These are phyloP conservation scores for Capsicum pubescens DNA, from an alignment of 257 asterid species.

Conservation along the genomic window DNA sequence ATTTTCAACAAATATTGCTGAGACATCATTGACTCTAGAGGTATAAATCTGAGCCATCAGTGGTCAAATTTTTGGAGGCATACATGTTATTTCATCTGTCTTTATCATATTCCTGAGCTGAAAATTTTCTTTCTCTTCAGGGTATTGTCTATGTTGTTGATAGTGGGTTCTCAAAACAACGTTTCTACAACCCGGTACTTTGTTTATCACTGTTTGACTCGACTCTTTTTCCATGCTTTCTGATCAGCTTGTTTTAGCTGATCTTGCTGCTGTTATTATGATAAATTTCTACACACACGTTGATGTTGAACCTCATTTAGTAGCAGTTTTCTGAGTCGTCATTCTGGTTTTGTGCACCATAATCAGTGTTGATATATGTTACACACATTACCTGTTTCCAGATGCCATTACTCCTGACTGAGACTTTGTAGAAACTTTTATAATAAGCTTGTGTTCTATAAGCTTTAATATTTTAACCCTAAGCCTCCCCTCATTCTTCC, in stretches of 20 bases:
- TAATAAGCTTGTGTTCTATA: no score
- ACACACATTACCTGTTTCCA: no score
- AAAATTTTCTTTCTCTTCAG: constrained; percentile 44
- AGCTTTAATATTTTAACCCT: no score
- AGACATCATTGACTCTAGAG: constrained; percentile 97
- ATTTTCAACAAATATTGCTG: constrained; percentile 94
- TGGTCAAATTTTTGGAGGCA: background rate
- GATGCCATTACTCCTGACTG: no score
- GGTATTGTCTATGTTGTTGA: constrained; percentile 94
- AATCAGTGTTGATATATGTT: no score
- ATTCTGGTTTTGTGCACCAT: no score
- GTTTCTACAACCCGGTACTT: constrained; percentile 86
- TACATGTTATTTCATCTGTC: background rate
- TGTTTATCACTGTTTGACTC: background rate
- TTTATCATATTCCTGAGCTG: constrained; percentile 4
- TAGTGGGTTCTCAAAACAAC: constrained; percentile 93
- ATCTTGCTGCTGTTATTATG: background rate
- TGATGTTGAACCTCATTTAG: background rate
- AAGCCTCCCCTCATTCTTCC: no score
- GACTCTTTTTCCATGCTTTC: constrained; percentile 19
- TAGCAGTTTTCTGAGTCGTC: background rate
- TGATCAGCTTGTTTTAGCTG: background rate
- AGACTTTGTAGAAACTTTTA: no score
- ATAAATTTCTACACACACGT: background rate
- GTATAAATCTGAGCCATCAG: constrained; percentile 41